Evolutionary conservation across 371 early-diverging fungal species (phyloP), one percentile per base, ranked within the genome.

Genomic region (Mortierella sp.): DNA sequence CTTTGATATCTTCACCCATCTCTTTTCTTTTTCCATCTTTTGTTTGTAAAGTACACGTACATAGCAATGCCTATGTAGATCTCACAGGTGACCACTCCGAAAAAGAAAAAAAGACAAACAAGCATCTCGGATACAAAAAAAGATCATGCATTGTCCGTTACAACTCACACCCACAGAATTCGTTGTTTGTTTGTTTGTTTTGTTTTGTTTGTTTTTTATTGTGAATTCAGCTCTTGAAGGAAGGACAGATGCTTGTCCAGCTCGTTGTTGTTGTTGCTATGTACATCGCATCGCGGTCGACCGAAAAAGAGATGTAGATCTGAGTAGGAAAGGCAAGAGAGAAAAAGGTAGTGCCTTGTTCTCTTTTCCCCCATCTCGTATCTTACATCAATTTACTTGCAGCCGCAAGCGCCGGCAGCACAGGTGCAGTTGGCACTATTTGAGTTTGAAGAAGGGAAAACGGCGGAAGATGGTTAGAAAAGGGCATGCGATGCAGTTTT

Each of bases 401-500:
- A 79, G 73, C 31, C 16, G 73, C 83, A 75, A 45, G 76, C 24
- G 16, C 79, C 82, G 16, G 72, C 72, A 55, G 79, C 75, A 76
- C 83, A 83, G 76, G 83, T 54, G 83, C 83, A 83, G 71, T 47
- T 47, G 26, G 79, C 63, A 52, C 79, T 79, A 72, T 4, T 26
- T 45, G 19, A 48, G 16, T n/a, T 52, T 38, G 26, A 75, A 26
- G 44, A 45, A 60, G 52, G 47, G 26, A 26, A 44, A 50, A 72
- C 24, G 45, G 55, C 26, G 47, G 38, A 68, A 57, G 24, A 57
- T 47, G 28, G 44, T 68, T 9, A 24, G 28, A 70, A 74, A 14
- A 65, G 68, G 68, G 42, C 24, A 63, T 24, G 68, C 24, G 21
- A 65, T 24, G 16, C 21, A 19, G 21, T 16, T 38, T 19, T 38